A percentile compares a stretch with the other conserved stretches of the same genome.
Evolutionary conservation across 257 asterid species (phyloP).

Genomic region (Forsythia viridissima): DNA sequence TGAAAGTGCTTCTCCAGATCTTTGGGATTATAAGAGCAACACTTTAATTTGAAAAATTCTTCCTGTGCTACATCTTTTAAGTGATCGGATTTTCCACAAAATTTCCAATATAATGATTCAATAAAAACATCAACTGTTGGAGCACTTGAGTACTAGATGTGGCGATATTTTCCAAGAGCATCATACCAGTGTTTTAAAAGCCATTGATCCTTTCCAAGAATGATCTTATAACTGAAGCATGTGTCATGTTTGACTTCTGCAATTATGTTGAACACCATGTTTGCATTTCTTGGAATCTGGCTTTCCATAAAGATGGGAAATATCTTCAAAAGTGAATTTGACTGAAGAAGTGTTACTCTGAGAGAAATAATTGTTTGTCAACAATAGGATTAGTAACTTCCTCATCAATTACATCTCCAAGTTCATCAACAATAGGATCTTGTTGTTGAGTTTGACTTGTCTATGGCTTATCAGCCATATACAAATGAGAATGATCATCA

Average conservation of each 20-base stretch:
- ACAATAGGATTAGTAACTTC: not conserved
- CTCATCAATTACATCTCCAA: not conserved
- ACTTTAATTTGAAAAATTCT: too few relatives aligned
- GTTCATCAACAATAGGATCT: not conserved
- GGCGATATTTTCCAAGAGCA: not conserved
- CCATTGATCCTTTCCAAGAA: not conserved
- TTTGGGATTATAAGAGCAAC: too few relatives aligned
- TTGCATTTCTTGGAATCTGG: not conserved
- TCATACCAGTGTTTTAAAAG: not conserved
- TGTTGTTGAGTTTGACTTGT: too few relatives aligned
- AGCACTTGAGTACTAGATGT: not conserved
- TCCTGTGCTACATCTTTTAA: too few relatives aligned
- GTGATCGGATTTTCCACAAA: too few relatives aligned
- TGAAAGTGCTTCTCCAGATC: too few relatives aligned
- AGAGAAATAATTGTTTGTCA: not conserved
- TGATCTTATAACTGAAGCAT: not conserved
- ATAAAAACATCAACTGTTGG: not conserved
- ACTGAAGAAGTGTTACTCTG: too few relatives aligned
- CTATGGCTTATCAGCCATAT: too few relatives aligned
- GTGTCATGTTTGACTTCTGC: not conserved
- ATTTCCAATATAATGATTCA: not conserved
- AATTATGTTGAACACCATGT: not conserved
- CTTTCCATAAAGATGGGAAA: not conserved
- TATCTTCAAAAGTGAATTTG: not conserved
- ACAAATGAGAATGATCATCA: too few relatives aligned